phyloP scores from a whole-genome alignment of 345 rosid species.

The Salix suchowensis region DNA sequence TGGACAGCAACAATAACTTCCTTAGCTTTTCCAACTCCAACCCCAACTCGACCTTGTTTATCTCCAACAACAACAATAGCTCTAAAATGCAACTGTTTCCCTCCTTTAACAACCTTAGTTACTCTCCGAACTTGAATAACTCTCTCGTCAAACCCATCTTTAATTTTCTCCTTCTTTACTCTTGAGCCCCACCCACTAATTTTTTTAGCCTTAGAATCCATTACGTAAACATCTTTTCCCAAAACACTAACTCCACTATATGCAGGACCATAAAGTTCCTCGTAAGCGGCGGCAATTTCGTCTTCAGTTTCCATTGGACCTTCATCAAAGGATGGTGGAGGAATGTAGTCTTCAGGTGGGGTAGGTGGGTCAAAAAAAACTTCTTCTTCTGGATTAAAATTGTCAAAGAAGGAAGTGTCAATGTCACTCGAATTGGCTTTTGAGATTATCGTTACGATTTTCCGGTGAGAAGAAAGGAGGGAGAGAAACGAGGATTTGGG shows the following conservation, averaged over 20 bases:
- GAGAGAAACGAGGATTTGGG: conserved; percentile 21
- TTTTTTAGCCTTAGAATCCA: conserved; percentile 64
- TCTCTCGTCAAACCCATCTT: conserved; percentile 85
- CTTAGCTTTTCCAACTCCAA: conserved; percentile 84
- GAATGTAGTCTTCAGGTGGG: conserved; percentile 55
- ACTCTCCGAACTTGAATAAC: conserved; percentile 81
- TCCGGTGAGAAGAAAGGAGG: conserved; percentile 19
- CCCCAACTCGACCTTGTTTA: conserved; percentile 75
- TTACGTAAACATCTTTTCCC: conserved; percentile 56
- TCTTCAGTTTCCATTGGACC: conserved; percentile 58
- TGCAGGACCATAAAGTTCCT: conserved; percentile 77
- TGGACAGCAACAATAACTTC: conserved; percentile 76
- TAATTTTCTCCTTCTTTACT: conserved; percentile 49
- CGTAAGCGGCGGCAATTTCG: conserved; percentile 67
- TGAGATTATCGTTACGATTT: background rate
- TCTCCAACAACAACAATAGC: conserved; percentile 83
- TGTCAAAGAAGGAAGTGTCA: conserved; percentile 52
- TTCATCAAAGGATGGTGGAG: conserved; percentile 70
- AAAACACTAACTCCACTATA: conserved; percentile 56
- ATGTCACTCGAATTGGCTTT: conserved; percentile 34
- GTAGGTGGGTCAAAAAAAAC: conserved; percentile 54
- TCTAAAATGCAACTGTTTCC: conserved; percentile 75
- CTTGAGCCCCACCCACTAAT: conserved; percentile 41
- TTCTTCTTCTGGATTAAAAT: conserved; percentile 36
- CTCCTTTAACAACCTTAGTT: conserved; percentile 91